Base-by-base conservation (phyloP, 106 monocot genomes). In the Iris macrosiphon region DNA sequence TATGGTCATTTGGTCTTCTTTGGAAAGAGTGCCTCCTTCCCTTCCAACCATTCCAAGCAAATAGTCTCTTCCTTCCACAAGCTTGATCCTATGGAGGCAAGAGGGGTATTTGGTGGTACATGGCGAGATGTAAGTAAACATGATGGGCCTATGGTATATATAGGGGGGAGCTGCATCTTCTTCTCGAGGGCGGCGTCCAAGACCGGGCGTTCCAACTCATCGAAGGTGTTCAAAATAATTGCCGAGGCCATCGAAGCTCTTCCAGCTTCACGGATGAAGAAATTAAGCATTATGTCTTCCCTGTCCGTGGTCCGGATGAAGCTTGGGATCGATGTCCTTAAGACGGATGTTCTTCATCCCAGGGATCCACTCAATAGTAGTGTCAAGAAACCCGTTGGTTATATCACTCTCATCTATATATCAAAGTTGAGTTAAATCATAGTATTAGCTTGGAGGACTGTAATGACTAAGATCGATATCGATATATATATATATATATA, bases 281-380 rank as follows among this genome's bases (percentile, higher is more conserved):
- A 35, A 4, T 10, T 35, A 2, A 26, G 49, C 49, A 49, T 49
- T 7, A 49, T 2, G 24, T 49, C 49, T 22, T 26, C 49, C 7
- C 0, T 1, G 19, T 49, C 27, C 2, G 49, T 49, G 6, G 49
- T 49, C 11, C 49, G 9, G 8, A 49, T 27, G 15, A 49, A 49
- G n/a, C n/a, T n/a, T n/a, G n/a, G n/a, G n/a, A n/a, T n/a, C n/a
- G 6, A 50, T 30, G 50, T 50, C 50, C 29, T 50, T 50, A 29
- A 50, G 50, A n/a, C 50, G 50, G 28, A 50, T 50, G 50, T 50
- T 50, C 29, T 50, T 50, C 14, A 50, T 18, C n/a, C 50, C 50
- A 0, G 27, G 50, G 29, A 50, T 50, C 50, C 50, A 50, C 0
- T 50, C 29, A 21, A 50, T 30, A n/a, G 50, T 26, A 16, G 50